Conservation (phyloP, 495 filamentous ascomycete genomes). For the Annulohypoxylon bovei region DNA sequence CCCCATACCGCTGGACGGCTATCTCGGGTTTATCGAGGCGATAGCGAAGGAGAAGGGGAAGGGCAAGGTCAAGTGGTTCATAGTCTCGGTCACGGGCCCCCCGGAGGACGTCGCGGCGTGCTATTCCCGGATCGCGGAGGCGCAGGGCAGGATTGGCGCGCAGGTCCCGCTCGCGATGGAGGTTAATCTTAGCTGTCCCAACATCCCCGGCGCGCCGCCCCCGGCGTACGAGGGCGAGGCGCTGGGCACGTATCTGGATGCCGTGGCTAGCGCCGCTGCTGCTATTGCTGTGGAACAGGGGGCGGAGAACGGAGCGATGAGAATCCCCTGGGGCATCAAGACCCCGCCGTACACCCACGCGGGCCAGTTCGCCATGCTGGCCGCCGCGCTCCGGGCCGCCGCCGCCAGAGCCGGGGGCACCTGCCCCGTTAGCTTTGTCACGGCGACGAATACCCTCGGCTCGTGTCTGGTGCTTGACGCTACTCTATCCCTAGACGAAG, state of each 20-base stretch:
- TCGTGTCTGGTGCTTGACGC: slow-evolving; percentile 64
- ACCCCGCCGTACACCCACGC: slow-evolving; percentile 76
- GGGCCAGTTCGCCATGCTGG: slow-evolving; percentile 65
- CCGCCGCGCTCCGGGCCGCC: slow-evolving; percentile 55
- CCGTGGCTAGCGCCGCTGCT: slow-evolving; percentile 42
- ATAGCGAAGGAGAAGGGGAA: slow-evolving; percentile 35
- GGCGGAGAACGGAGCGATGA: not conserved
- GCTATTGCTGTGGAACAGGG: not conserved
- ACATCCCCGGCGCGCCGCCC: slow-evolving; percentile 72
- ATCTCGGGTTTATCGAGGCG: slow-evolving; percentile 62
- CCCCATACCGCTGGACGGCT: slow-evolving; percentile 70
- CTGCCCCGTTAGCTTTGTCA: slow-evolving; percentile 68
- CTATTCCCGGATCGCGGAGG: slow-evolving; percentile 49
- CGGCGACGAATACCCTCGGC: slow-evolving; percentile 77
- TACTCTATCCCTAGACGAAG: not conserved
- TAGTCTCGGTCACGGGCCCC: slow-evolving; percentile 74
- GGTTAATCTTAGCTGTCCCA: slow-evolving; percentile 78
- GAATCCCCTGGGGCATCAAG: slow-evolving; percentile 69
- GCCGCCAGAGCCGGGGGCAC: not conserved
- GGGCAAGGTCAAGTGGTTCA: slow-evolving; percentile 63
- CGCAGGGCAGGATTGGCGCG: not conserved
- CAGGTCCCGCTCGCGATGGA: slow-evolving; percentile 65
- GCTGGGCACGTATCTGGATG: slow-evolving; percentile 60
- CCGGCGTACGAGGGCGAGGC: slow-evolving; percentile 66
- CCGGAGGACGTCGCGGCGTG: slow-evolving; percentile 58